A percentile compares a stretch with the other conserved stretches of the same genome.
Conservation (phyloP, 2,329 filamentous ascomycete genomes). For the Pyricularia sp. region DNA sequence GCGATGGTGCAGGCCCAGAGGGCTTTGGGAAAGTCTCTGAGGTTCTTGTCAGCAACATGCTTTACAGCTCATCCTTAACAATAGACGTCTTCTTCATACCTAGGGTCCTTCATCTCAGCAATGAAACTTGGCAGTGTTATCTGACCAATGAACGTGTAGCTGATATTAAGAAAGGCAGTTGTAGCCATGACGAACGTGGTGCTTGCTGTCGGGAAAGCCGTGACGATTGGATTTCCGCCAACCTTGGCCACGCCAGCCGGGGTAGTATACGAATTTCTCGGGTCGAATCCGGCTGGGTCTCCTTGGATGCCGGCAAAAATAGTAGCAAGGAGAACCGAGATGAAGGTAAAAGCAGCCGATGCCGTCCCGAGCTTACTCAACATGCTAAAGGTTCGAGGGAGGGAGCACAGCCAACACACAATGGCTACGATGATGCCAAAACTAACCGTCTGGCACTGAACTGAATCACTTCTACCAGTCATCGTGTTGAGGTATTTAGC, state of each 20-base stretch:
- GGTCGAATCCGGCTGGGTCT: slow-evolving; percentile 60
- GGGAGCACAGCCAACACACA: slow-evolving; percentile 68
- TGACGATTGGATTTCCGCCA: slow-evolving; percentile 56
- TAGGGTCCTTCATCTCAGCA: slow-evolving; percentile 73
- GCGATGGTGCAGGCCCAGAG: slow-evolving; percentile 85
- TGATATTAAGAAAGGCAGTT: slow-evolving; percentile 89
- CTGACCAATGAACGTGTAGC: slow-evolving; percentile 92
- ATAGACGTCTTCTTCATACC: not conserved
- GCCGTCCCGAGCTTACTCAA: slow-evolving; percentile 70
- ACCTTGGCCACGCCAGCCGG: slow-evolving; percentile 17
- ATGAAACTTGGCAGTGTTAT: slow-evolving; percentile 93
- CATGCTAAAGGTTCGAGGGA: slow-evolving; percentile 77
- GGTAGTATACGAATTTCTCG: slow-evolving; percentile 27
- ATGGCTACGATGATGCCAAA: slow-evolving; percentile 68
- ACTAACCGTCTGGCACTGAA: slow-evolving; percentile 64
- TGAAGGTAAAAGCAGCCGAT: slow-evolving; percentile 80
- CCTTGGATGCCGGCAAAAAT: slow-evolving; percentile 71
- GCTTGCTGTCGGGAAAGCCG: slow-evolving; percentile 54
- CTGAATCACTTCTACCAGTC: slow-evolving; percentile 53
- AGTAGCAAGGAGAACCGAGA: slow-evolving; percentile 76
- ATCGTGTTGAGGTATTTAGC: slow-evolving; percentile 89
- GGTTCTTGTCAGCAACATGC: slow-evolving; percentile 27
- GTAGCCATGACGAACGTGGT: slow-evolving; percentile 77
- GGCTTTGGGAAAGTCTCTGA: slow-evolving; percentile 78
- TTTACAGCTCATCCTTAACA: slow-evolving; percentile 18